Conservation (phyloP, 1,139 yeast genomes). For the Nadsonia commutata region DNA sequence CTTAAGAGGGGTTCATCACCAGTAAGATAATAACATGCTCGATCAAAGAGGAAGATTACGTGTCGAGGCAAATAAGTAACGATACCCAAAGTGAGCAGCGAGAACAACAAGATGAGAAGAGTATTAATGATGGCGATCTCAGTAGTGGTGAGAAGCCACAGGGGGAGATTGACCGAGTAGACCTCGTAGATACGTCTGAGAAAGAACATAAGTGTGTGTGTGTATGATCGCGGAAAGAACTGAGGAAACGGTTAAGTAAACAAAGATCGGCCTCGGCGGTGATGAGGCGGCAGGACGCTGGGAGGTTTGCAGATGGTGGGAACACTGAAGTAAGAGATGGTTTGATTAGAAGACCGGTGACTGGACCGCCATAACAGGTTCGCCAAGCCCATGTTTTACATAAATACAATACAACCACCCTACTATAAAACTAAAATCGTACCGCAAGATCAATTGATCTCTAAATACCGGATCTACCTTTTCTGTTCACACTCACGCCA, state of each 20-base stretch:
- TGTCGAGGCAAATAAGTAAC: background rate
- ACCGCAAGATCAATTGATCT: no score
- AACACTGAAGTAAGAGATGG: no score
- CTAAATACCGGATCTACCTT: no score
- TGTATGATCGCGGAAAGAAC: background rate
- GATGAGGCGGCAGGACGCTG: no score
- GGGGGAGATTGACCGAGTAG: background rate
- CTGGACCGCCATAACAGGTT: no score
- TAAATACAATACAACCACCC: no score
- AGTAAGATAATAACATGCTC: background rate
- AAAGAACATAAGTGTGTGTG: background rate
- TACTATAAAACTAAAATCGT: no score
- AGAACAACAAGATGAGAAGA: background rate
- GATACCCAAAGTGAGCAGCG: background rate
- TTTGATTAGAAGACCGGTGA: no score
- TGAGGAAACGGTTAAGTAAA: background rate
- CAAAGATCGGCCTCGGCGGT: no score
- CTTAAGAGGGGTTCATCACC: background rate
- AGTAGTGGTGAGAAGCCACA: background rate
- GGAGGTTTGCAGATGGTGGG: no score
- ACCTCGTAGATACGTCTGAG: background rate
- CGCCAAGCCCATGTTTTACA: no score
- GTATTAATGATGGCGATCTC: background rate
- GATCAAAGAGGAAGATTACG: background rate
- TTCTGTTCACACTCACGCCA: no score